Evolutionary conservation across 1,284 basidiomycete species (phyloP).

Genomic region (Meripilus lineatus): DNA sequence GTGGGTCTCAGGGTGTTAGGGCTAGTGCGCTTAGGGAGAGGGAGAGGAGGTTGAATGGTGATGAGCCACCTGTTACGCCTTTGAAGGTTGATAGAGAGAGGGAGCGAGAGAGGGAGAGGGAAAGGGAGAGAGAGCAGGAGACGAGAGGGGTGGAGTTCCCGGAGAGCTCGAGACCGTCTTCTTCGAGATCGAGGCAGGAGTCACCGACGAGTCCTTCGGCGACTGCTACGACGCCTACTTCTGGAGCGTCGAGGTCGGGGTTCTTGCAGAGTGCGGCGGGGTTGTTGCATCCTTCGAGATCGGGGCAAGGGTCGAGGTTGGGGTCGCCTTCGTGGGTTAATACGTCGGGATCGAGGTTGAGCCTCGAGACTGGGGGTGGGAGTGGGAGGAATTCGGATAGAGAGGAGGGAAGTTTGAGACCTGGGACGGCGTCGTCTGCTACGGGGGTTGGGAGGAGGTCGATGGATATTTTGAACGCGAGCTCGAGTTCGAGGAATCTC

Average conservation of each 20-base stretch:
- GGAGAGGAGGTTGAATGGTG: slow-evolving; percentile 1
- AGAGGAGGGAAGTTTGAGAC: no score
- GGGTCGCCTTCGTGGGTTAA: slow-evolving; percentile 7
- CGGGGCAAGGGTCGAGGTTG: not conserved
- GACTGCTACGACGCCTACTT: not conserved
- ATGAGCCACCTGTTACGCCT: not conserved
- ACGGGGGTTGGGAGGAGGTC: slow-evolving; percentile 15
- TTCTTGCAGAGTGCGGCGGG: not conserved
- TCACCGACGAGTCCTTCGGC: not conserved
- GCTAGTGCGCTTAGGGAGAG: slow-evolving; percentile 19
- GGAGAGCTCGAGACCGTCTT: not conserved
- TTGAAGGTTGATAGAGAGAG: not conserved
- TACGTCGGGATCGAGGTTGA: slow-evolving; percentile 18
- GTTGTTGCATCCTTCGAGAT: not conserved
- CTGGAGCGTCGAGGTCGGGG: not conserved
- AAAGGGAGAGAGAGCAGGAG: not conserved
- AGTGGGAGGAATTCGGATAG: no score
- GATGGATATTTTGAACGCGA: slow-evolving; percentile 16
- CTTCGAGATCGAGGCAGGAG: not conserved
- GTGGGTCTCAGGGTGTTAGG: slow-evolving; percentile 17
- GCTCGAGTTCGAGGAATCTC: slow-evolving; percentile 14
- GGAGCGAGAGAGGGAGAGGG: slow-evolving; percentile 1
- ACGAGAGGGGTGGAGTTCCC: not conserved
- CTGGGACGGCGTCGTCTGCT: slow-evolving; percentile 16
- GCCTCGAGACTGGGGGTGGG: slow-evolving; percentile 16